These are phyloP conservation scores for Aspergillus panamensis DNA, from an alignment of 495 filamentous ascomycete genomes.

Conservation along the genomic window DNA sequence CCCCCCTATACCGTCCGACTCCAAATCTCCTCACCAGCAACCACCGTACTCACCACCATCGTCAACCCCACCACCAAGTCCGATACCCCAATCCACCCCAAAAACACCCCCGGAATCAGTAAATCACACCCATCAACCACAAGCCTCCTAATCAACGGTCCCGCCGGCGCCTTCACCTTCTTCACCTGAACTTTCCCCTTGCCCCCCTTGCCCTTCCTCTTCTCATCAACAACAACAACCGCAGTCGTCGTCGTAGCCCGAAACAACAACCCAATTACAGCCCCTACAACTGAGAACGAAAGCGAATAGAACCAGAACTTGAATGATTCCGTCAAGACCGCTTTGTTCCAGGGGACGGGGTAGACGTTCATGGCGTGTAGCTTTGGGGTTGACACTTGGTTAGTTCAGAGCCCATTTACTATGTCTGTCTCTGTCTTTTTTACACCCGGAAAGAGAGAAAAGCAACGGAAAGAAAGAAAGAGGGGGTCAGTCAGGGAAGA, in stretches of 20 bases:
- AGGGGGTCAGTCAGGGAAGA: slow-evolving; percentile 5
- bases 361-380: slow-evolving; percentile 49
- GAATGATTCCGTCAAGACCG: slow-evolving; percentile 51
- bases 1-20: slow-evolving; percentile 10
- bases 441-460: too few species aligned
- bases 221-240: background rate
- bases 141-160: slow-evolving; percentile 32
- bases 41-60: slow-evolving; percentile 55
- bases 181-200: background rate
- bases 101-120: slow-evolving; percentile 48
- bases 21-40: slow-evolving; percentile 59
- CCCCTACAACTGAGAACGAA: slow-evolving; percentile 30
- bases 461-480: too few species aligned
- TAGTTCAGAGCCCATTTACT: background rate
- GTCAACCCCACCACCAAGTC: slow-evolving; percentile 46
- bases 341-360: slow-evolving; percentile 29
- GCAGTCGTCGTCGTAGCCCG: background rate
- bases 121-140: slow-evolving; percentile 56
- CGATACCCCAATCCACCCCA: slow-evolving; percentile 51
- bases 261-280: slow-evolving; percentile 24
- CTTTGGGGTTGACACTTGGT: slow-evolving; percentile 23
- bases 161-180: slow-evolving; percentile 8
- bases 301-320: slow-evolving; percentile 64
- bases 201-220: background rate
- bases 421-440: background rate